Base-by-base conservation (phyloP, 2,329 filamentous ascomycete species). In the Trichoderma sp. region DNA sequence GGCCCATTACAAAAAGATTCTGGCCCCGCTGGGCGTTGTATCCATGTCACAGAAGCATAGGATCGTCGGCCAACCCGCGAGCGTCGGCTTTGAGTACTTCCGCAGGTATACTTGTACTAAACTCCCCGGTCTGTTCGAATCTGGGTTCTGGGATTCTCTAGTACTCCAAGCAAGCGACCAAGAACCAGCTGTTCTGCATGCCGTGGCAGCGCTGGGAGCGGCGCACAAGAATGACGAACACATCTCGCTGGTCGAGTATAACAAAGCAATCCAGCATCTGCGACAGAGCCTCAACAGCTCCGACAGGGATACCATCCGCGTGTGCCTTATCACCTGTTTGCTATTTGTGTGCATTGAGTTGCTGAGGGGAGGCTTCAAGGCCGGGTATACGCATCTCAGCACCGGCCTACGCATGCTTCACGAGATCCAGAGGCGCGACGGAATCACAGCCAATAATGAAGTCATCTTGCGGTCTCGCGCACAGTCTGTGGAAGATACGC, bases 131-230 rank as follows among this genome's bases (percentile, higher is more conserved):
- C 61, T 76, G 1, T 80, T 79, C 68, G 37, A 68, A 10, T 78
- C 77, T 1, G 75, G 72, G 1, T 81, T 82, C 68, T 83, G 81
- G 81, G 74, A 77, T 14, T 75, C 69, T 4, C 70, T 81, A 10
- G 73, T 83, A 5, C 70, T 82, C 6, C 80, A 82, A 64, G 79
- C 79, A 4, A 78, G 78, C 59, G 69, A 71, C 3, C 73, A 73
- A 11, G 81, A 82, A 61, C 79, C 80, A 0, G 79, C 81, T 5
- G 75, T 83, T 3, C 71, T 79, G n/a, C 81, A 83, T 73, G 81
- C 82, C 3, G 72, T 81, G 13, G 71, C 83, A 6, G 79, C 82
- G 13, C 70, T 83, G 18, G 77, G 78, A n/a, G 77, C 80, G 5
- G 75, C 76, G 0, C 81, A 81, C 68, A 73, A 69, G 59, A 55